Evolutionary conservation across 345 rosid genomes (phyloP).

Genomic region (Populus tremula): DNA sequence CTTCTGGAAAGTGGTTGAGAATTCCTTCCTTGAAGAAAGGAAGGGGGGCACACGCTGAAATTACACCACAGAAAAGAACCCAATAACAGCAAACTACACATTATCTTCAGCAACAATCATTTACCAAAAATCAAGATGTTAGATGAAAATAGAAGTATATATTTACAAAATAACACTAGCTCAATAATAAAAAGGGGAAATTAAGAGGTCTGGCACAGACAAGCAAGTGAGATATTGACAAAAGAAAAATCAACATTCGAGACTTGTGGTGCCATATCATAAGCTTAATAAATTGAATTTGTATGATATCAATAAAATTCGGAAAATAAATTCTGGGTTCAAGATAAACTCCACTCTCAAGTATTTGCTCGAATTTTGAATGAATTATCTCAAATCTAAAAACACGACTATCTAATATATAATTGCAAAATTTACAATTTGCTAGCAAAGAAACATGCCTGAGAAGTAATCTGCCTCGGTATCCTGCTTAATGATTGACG

Average conservation of each 20-base stretch:
- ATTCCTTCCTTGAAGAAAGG: slow-evolving; percentile 46
- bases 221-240: background rate
- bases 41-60: slow-evolving; percentile 36
- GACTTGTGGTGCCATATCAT: background rate
- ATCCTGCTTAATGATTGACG: slow-evolving; percentile 42
- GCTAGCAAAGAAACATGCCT: slow-evolving; percentile 36
- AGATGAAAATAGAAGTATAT: background rate
- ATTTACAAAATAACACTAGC: background rate
- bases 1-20: slow-evolving; percentile 46
- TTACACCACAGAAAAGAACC: slow-evolving; percentile 13
- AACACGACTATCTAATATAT: background rate
- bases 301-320: background rate
- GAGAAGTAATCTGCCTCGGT: slow-evolving; percentile 40
- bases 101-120: background rate
- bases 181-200: background rate
- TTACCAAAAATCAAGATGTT: background rate
- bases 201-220: background rate
- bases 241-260: background rate
- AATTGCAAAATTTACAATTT: background rate
- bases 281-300: background rate
- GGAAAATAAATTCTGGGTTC: background rate
- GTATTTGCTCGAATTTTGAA: background rate
- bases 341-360: background rate
- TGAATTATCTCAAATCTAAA: background rate
- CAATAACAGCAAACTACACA: background rate